phyloP scores from a whole-genome alignment of 805 yeast genomes.

The Nakazawaea siamensis region DNA sequence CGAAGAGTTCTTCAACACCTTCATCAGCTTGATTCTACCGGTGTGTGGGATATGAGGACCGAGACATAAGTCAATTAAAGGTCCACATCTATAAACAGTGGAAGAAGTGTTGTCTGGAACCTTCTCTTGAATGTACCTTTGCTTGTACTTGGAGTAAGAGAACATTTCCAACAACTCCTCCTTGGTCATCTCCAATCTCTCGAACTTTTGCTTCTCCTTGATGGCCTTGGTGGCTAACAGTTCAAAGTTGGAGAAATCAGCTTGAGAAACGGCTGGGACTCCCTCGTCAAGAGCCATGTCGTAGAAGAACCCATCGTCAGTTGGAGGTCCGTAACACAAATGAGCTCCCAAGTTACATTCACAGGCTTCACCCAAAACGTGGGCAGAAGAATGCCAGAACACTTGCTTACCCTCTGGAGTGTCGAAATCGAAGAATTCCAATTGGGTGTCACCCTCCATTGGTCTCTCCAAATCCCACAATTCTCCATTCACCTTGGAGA shows the following conservation, averaged over 20 bases:
- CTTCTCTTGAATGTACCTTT: constrained; percentile 75
- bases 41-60: constrained; percentile 99
- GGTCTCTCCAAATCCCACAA: constrained; percentile 97
- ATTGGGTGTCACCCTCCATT: constrained; percentile 57
- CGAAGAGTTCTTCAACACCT: constrained; percentile 90
- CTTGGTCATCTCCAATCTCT: constrained; percentile 86
- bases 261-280: constrained; percentile 65
- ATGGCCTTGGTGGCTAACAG: constrained; percentile 81
- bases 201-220: constrained; percentile 92
- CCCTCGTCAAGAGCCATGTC: constrained; percentile 85
- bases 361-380: constrained; percentile 95
- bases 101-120: constrained; percentile 94
- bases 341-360: constrained; percentile 96
- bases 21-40: constrained; percentile 90
- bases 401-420: constrained; percentile 92
- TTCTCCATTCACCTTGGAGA: constrained; percentile 82
- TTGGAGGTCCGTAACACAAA: constrained; percentile 92
- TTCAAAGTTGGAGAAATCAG: constrained; percentile 81
- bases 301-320: constrained; percentile 95
- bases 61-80: constrained; percentile 90
- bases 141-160: constrained; percentile 92
- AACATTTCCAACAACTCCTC: constrained; percentile 91
- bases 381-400: constrained; percentile 99
- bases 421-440: constrained; percentile 87
- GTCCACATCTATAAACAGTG: constrained; percentile 97